Percentiles rank a stretch among this genome's conserved stretches.
These are phyloP conservation scores for Clitoria ternatea DNA, from an alignment of 306 rosid species.

Conservation along the genomic window DNA sequence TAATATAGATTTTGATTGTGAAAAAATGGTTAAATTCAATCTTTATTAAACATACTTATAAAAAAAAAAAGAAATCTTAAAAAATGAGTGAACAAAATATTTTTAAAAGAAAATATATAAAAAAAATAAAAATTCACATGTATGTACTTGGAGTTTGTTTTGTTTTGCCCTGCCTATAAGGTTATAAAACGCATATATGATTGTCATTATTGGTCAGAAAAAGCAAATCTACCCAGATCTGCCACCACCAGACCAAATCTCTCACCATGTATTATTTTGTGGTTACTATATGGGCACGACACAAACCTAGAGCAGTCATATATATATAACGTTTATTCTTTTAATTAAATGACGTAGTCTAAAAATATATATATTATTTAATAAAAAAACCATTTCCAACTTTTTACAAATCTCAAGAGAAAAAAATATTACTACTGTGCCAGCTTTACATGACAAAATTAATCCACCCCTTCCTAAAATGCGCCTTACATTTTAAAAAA, in stretches of 20 bases:
- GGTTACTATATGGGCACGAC: conserved; percentile 21
- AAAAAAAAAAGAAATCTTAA: no score
- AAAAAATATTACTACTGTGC: no score
- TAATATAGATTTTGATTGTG: no score
- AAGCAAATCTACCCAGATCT: conserved; percentile 16
- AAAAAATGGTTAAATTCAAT: no score
- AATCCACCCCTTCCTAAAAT: background rate
- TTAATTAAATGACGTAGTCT: background rate
- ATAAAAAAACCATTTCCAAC: background rate
- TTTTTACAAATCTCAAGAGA: background rate
- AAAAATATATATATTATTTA: background rate
- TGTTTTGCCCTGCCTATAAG: background rate
- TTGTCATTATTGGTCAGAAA: background rate
- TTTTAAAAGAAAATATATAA: no score
- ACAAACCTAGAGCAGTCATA: background rate
- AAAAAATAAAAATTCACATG: background rate
- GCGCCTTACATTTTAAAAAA: background rate
- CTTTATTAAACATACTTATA: no score
- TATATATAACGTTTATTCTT: background rate
- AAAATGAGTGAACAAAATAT: no score
- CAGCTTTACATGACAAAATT: background rate
- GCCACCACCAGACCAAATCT: background rate
- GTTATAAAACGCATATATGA: conserved; percentile 13
- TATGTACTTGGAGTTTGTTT: conserved; percentile 6
- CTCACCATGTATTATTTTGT: conserved; percentile 26